Evolutionary conservation across 2,329 filamentous ascomycete genomes (phyloP), one percentile per base, ranked within the genome.

Genomic region (Monosporascus sp.): DNA sequence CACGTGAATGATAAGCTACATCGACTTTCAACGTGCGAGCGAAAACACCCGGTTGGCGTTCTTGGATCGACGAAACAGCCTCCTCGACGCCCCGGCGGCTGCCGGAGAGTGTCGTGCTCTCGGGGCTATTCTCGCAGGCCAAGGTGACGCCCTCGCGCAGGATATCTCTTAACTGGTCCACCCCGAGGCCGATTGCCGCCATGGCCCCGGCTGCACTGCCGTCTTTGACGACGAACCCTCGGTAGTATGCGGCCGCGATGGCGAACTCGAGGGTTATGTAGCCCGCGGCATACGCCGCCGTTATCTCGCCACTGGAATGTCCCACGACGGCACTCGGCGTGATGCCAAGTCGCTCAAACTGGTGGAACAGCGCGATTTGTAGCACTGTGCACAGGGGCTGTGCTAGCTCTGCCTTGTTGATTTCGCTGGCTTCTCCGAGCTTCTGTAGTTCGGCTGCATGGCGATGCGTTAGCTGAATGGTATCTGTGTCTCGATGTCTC

Each of bases 251-350:
- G 0, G 68, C 59, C 2, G 61, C 62, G 48, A 76, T 70, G 7
- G 74, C 73, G 5, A 70, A 67, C 17, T 64, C 54, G 1, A 65
- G 58, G 0, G 69, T 63, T 4, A 78, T 53, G 1, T 60, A 54
- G 1, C 74, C 72, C 0, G 68, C 64, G 1, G 73, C 71, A 47
- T 77, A 77, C 0, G 74, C 74, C 1, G 74, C 75, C 0, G 69
- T 74, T 37, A 77, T 74, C 54, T 78, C 75, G 1, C 75, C 75
- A 2, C 62, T 67, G 0, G 71, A 74, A 53, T 78, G 75, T 1
- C 75, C 75, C 3, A 75, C 66, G 0, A 73, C 70, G 1, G 64
- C 68, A 7, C 58, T 27, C 0, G 72, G 70, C 1, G 44, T 49
- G 26, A 78, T 55, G 0, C 68, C 65, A 50, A 64, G 64, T 1